Evolutionary conservation across 2,329 filamentous ascomycete species (phyloP), one percentile per base, ranked within the genome.

Genomic region (Elsinoe ampelina): DNA sequence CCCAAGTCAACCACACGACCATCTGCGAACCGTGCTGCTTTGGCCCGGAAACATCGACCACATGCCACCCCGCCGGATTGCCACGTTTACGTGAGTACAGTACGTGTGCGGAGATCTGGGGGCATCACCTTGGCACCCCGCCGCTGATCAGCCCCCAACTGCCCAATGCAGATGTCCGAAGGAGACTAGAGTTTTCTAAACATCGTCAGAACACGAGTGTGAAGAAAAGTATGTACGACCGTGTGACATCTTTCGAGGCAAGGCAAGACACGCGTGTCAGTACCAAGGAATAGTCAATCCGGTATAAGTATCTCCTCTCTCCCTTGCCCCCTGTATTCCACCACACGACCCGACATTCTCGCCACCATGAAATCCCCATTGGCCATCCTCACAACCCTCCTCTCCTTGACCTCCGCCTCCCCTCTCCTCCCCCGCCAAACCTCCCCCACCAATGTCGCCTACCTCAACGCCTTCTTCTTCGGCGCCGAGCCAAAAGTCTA

Each of bases 401-500:
- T 52, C 48, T 20, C 48, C 48, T 34, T 52, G 17, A 11, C 34
- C 26, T 20, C 32, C 35, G 12, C 32, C 15, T 26, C 26, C 5
- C 19, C 48, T 35, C 48, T 52, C 48, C 5, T 11, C 1, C 17
- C 34, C 35, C 48, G 48, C 10, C 48, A 39, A 20, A 12, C 15
- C 3, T 30, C 26, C 5, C 26, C 26, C 19, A 11, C 20, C n/a
- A 52, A 52, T 5, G 48, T 52, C 22, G 48, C 32, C 15, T 52
- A 52, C 19, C 48, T 52, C 32, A 52, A 52, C 17, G 35, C 48
- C 48, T 52, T 52, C 19, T 52, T 52, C 48, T 52, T 52, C 34
- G 48, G 48, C 48, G 48, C 48, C 26, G 48, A 52, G 11, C 57
- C 57, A 22, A 54, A 52, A 19, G 51, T 58, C 19, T 54, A 58